A percentile compares a stretch with the other conserved stretches of the same genome.
Conservation (phyloP, 345 rosid genomes). For the Pugionium dolabratum region DNA sequence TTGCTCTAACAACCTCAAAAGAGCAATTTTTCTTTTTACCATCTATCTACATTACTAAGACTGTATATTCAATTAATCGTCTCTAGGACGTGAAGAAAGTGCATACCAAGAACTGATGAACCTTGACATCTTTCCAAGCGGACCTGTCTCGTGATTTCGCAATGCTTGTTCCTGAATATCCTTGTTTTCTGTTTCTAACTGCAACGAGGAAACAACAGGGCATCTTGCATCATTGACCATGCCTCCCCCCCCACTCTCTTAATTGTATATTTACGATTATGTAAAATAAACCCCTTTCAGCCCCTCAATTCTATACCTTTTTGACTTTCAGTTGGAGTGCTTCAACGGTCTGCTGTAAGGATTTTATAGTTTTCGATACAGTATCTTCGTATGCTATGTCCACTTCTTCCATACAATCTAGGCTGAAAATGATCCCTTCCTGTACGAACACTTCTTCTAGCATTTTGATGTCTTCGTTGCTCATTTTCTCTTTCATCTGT, state of each 20-base stretch:
- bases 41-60: slow-evolving; percentile 18
- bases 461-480: slow-evolving; percentile 57
- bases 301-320: slow-evolving; percentile 46
- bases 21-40: slow-evolving; percentile 28
- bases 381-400: slow-evolving; percentile 51
- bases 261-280: neutral
- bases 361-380: slow-evolving; percentile 44
- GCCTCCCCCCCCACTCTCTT: neutral
- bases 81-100: slow-evolving; percentile 25
- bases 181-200: slow-evolving; percentile 55
- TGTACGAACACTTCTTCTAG: slow-evolving; percentile 65
- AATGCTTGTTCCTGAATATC: slow-evolving; percentile 46
- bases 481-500: slow-evolving; percentile 66
- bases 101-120: slow-evolving; percentile 40
- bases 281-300: slow-evolving; percentile 14
- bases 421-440: slow-evolving; percentile 53
- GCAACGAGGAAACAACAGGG: slow-evolving; percentile 30
- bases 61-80: neutral
- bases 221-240: slow-evolving; percentile 17
- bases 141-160: slow-evolving; percentile 31
- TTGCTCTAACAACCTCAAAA: slow-evolving; percentile 21
- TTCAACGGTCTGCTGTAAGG: slow-evolving; percentile 55
- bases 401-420: slow-evolving; percentile 48
- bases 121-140: slow-evolving; percentile 35
- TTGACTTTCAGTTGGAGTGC: slow-evolving; percentile 48